Conservation (phyloP, 83 land plant genomes). For the Thuja plicata region DNA sequence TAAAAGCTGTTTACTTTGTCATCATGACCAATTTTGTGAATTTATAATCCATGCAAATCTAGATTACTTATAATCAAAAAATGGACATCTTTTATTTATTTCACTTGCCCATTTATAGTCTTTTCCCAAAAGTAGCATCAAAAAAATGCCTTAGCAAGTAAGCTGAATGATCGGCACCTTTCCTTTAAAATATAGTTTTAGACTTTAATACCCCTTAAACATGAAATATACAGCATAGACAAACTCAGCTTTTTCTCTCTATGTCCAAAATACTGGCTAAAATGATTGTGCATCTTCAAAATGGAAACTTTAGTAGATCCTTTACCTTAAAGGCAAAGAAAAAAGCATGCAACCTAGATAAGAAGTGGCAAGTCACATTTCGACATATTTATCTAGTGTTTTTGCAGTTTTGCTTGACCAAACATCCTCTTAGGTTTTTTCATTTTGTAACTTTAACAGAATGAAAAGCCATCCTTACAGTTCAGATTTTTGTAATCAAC, state of each 20-base stretch:
- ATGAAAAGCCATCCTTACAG: background rate
- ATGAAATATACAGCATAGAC: background rate
- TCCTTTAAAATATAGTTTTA: background rate
- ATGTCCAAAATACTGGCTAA: background rate
- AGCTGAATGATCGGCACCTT: background rate
- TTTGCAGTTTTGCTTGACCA: background rate
- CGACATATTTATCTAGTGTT: background rate
- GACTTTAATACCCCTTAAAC: background rate
- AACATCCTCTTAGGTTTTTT: background rate
- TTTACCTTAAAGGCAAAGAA: background rate
- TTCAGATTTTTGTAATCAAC: background rate
- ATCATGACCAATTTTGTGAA: background rate
- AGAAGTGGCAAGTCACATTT: background rate
- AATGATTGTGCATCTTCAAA: background rate
- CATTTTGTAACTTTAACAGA: background rate
- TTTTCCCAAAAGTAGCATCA: background rate
- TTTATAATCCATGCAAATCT: background rate
- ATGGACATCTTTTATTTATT: background rate
- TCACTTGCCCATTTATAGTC: background rate
- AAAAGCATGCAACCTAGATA: background rate
- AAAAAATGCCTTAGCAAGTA: background rate
- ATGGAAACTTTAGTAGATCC: background rate
- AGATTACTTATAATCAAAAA: background rate
- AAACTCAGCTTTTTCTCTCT: background rate
- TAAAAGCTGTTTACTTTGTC: background rate